Base-by-base conservation (phyloP, 2,329 filamentous ascomycete genomes). In the Claviceps capensis region DNA sequence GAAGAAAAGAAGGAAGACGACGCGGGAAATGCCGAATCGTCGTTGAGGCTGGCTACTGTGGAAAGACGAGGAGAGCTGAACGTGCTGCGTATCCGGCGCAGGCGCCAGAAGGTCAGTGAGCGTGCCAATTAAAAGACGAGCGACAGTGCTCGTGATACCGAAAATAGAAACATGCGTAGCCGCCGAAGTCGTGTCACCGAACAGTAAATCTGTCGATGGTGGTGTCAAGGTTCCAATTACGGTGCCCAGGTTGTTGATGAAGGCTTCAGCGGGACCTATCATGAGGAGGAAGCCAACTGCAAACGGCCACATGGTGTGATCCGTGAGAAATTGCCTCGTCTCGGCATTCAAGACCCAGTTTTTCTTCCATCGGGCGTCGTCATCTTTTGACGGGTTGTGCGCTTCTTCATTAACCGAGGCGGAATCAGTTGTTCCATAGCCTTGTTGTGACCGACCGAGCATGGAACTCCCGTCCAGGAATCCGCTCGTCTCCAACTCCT, bases 241-340 rank as follows among this genome's bases (percentile, higher is more conserved):
- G 23, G 90, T 96, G 38, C 93, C 93, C 9, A 98, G 73, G 61
- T 97, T 98, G 70, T 97, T 98, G 69, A 97, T 89, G 66, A 96
- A 98, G 11, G 91, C 87, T 69, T 98, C 93, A n/a, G 90, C 91
- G 0, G 93, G 91, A 0, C 93, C 93, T 51, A 90, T 87, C 60
- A 95, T 87, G 56, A 97, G 78, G 67, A 97, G 88, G 69, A 98
- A 97, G 19, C 89, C 90, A 1, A 83, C 72, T 0, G 91, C 88
- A 58, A 98, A 84, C 64, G 83, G 86, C 91, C 91, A 98, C 91
- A 97, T 97, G 13, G 89, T 96, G 54, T 79, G 82, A 59, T 98
- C 93, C 23, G 79, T 76, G 9, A 98, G 75, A 66, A 97, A 98
- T 3, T 82, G 76, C 13, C 82, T 76, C 0, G 93, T 97, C 65